phyloP scores from a whole-genome alignment of 1,139 yeast species.

The Blastobotrys aristatus region DNA sequence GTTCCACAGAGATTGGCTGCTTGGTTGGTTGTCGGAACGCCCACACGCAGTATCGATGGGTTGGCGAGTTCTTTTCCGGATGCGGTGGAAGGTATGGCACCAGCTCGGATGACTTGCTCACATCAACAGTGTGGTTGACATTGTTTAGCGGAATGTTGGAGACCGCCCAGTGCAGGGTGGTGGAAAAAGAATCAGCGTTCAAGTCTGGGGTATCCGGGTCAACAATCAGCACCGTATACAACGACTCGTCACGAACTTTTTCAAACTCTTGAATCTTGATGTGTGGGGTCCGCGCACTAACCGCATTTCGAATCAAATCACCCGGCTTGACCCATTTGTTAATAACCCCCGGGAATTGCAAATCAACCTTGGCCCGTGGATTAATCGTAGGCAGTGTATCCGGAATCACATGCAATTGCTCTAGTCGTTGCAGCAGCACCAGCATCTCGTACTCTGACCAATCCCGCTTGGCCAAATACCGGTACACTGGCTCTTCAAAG shows the following conservation, averaged over 20 bases:
- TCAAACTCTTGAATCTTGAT: slow-evolving; percentile 73
- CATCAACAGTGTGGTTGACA: slow-evolving; percentile 53
- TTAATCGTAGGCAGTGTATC: slow-evolving; percentile 87
- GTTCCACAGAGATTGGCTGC: slow-evolving; percentile 13
- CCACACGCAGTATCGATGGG: slow-evolving; percentile 86
- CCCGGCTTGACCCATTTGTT: slow-evolving; percentile 80
- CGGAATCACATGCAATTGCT: slow-evolving; percentile 79
- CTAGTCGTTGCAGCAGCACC: slow-evolving; percentile 83
- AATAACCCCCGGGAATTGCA: slow-evolving; percentile 67
- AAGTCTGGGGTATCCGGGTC: slow-evolving; percentile 92
- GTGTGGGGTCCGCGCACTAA: slow-evolving; percentile 68
- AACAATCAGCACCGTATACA: slow-evolving; percentile 73
- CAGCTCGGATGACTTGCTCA: slow-evolving; percentile 45
- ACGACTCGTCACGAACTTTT: slow-evolving; percentile 40
- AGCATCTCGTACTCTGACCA: slow-evolving; percentile 70
- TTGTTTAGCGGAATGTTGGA: slow-evolving; percentile 60
- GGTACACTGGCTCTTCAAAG: slow-evolving; percentile 70
- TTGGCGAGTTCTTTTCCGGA: slow-evolving; percentile 82
- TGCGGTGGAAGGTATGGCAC: slow-evolving; percentile 73
- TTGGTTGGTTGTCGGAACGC: slow-evolving; percentile 64
- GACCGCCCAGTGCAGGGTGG: slow-evolving; percentile 76
- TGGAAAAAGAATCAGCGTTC: slow-evolving; percentile 58
- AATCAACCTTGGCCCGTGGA: slow-evolving; percentile 72
- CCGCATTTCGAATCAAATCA: slow-evolving; percentile 61
- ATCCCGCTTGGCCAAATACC: slow-evolving; percentile 58